Evolutionary conservation across 495 filamentous ascomycete genomes (phyloP), one percentile per base, ranked within the genome.

Genomic region (Halenospora varia): DNA sequence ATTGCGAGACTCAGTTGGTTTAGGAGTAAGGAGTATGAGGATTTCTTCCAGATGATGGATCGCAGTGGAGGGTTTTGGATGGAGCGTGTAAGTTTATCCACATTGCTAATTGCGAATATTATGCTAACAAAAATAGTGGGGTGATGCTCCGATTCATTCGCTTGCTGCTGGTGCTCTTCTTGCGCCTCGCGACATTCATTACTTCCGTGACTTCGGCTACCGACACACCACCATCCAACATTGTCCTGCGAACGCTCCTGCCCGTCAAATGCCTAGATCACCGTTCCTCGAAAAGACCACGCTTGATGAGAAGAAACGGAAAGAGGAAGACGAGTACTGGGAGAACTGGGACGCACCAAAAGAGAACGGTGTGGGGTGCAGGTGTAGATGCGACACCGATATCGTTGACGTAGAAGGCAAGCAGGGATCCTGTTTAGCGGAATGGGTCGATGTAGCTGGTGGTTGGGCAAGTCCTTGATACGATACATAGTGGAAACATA

Each of bases 31-130:
- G 86, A 87, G 64, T 99, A 99, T 70, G 89, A 95, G 69, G 94
- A 97, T 48, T 97, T 99, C 75, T 99, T 99, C 76, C 80, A 97
- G 64, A 96, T 96, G 88, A 96, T 99, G 94, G 94, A 99, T 67
- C 85, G 86, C 55, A 96, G 91, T 69, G 94, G 94, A 55, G 94
- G 94, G 46, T 99, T 99, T 72, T 99, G 94, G 94, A 96, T 90
- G 81, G 94, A 99, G 74, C 81, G 94, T 73, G 93, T 96, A 82
- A 69, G 88, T 79, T 39, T 52, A 15, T 22, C 2, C 44, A 18
- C 47, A 10, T 48, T 35, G 49, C 59, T 66, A 23, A 10, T 55
- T 50, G 11, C 48, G 48, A 62, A 44, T 60, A 15, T 35, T 41
- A 11, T 66, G 35, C 70, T 77, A 62, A 77, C 66, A 35, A 42